Conservation (phyloP, 2,329 filamentous ascomycete species). For the Fusarium austroafricanum region DNA sequence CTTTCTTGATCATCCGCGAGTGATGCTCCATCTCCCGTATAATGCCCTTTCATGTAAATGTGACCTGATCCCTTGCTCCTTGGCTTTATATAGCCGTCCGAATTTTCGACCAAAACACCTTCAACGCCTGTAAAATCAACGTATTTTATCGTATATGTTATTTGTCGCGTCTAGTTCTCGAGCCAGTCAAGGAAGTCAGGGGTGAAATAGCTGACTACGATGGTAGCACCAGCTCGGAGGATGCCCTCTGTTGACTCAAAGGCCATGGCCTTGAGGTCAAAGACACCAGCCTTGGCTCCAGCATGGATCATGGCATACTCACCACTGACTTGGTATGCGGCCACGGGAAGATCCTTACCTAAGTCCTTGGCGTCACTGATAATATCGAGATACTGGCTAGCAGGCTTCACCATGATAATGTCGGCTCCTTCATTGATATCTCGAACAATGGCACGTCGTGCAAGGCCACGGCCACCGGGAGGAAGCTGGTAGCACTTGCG, state of each 20-base stretch:
- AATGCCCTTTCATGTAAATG: conserved; percentile 2
- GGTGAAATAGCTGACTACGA: conserved; percentile 94
- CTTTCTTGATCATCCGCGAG: conserved; percentile 1
- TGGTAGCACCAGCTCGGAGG: conserved; percentile 89
- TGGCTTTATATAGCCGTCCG: conserved; percentile 18
- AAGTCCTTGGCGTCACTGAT: conserved; percentile 97
- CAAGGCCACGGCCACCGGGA: conserved; percentile 89
- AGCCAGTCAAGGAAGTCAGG: conserved; percentile 81
- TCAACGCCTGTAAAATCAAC: conserved; percentile 22
- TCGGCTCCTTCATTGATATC: conserved; percentile 96
- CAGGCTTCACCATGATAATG: conserved; percentile 99
- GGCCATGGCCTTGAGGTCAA: conserved; percentile 93
- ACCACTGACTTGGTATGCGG: conserved; percentile 96
- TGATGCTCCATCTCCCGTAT: background rate
- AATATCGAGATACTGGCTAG: conserved; percentile 94
- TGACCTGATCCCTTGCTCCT: conserved; percentile 18
- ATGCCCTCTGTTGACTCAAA: conserved; percentile 96
- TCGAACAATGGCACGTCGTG: conserved; percentile 86
- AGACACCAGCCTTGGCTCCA: conserved; percentile 93
- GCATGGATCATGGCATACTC: conserved; percentile 99
- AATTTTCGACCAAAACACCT: conserved; percentile 22
- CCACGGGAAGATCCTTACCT: conserved; percentile 89
- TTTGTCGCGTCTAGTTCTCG: conserved; percentile 56
- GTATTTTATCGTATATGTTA: conserved; percentile 17
- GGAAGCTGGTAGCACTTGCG: conserved; percentile 97